Conservation (phyloP, 352 stramenopile species). For the Pythium diclinum region DNA sequence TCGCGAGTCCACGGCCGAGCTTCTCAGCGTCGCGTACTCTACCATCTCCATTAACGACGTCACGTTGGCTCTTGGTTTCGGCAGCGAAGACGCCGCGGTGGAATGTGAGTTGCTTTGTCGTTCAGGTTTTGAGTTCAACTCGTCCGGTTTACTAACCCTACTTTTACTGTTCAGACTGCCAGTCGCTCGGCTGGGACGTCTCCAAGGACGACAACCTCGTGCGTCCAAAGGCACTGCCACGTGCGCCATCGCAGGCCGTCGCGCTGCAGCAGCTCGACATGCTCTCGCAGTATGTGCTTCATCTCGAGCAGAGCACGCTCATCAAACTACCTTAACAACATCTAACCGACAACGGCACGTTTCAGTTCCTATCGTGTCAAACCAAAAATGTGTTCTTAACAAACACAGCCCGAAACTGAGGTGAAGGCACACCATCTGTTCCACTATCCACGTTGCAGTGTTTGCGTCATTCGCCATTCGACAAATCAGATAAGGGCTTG, state of each 20-base stretch:
- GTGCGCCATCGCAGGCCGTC: slow-evolving; percentile 21
- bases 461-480: slow-evolving; percentile 12
- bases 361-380: neutral
- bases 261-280: slow-evolving; percentile 63
- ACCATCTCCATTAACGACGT: slow-evolving; percentile 50
- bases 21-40: slow-evolving; percentile 64
- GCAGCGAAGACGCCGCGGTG: slow-evolving; percentile 36
- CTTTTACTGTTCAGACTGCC: slow-evolving; percentile 38
- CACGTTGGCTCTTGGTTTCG: slow-evolving; percentile 46
- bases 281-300: slow-evolving; percentile 61
- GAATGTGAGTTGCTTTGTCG: slow-evolving; percentile 34
- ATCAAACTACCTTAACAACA: slow-evolving; percentile 46
- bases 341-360: neutral
- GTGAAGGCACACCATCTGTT: slow-evolving; percentile 22
- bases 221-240: slow-evolving; percentile 39
- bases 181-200: slow-evolving; percentile 47
- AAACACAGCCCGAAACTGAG: neutral
- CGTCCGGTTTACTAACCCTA: neutral
- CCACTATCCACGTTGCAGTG: neutral
- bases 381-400: neutral
- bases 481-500: neutral
- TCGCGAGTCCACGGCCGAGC: slow-evolving; percentile 41
- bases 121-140: neutral
- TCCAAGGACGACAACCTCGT: slow-evolving; percentile 35
- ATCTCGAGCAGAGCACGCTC: slow-evolving; percentile 70